These are phyloP conservation scores for Tricholoma saponaceum DNA, from an alignment of 768 basidiomycete species.

Conservation along the genomic window DNA sequence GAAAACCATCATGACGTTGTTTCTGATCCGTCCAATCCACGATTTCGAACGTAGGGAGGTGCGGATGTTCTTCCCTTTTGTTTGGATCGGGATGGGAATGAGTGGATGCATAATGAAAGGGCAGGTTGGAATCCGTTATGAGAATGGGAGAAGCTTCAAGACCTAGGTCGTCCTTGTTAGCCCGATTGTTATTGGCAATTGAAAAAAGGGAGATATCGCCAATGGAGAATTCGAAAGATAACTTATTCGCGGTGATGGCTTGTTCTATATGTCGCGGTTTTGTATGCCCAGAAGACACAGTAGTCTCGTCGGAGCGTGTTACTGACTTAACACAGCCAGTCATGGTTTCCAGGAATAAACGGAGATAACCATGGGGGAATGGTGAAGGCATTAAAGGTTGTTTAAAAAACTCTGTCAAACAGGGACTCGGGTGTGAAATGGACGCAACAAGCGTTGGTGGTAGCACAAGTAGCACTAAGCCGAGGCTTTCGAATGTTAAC, in stretches of 20 bases:
- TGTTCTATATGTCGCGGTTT: not conserved
- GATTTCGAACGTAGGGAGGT: slow-evolving; percentile 54
- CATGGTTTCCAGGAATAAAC: slow-evolving; percentile 46
- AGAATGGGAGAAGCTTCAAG: slow-evolving; percentile 59
- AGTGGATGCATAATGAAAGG: slow-evolving; percentile 45
- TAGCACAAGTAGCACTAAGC: slow-evolving; percentile 46
- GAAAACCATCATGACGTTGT: slow-evolving; percentile 39
- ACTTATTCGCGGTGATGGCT: not conserved
- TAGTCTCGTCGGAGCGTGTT: slow-evolving; percentile 7
- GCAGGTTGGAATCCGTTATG: slow-evolving; percentile 68
- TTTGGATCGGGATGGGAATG: slow-evolving; percentile 39
- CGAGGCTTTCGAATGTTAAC: slow-evolving; percentile 19
- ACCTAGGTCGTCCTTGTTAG: slow-evolving; percentile 8
- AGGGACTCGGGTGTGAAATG: slow-evolving; percentile 6
- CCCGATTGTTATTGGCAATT: slow-evolving; percentile 29
- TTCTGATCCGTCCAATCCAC: slow-evolving; percentile 57
- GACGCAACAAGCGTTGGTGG: slow-evolving; percentile 28
- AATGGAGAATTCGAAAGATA: slow-evolving; percentile 5
- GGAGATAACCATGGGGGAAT: slow-evolving; percentile 46
- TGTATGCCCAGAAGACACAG: not conserved
- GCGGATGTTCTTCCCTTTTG: slow-evolving; percentile 14
- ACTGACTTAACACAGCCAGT: slow-evolving; percentile 21
- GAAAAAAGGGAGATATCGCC: slow-evolving; percentile 57
- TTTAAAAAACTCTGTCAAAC: slow-evolving; percentile 42
- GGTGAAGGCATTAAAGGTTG: slow-evolving; percentile 57